These are phyloP conservation scores for Arachis stenosperma DNA, from an alignment of 306 rosid species.

Conservation along the genomic window DNA sequence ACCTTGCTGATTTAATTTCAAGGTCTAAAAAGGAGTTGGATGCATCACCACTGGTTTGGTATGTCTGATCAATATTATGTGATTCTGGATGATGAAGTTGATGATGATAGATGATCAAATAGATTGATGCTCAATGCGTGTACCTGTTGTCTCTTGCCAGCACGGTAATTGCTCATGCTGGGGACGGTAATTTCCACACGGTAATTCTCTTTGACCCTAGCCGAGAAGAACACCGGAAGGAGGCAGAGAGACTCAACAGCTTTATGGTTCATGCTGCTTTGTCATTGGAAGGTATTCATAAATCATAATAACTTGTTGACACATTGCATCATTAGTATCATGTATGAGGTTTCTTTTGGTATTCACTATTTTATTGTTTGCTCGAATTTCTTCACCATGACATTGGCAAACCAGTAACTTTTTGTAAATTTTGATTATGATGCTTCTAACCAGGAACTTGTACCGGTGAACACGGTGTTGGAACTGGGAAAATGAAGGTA, in stretches of 20 bases:
- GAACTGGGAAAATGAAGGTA: conserved; percentile 98
- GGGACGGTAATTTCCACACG: conserved; percentile 96
- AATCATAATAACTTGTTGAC: conserved; percentile 28
- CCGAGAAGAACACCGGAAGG: conserved; percentile 67
- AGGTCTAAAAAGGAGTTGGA: conserved; percentile 79
- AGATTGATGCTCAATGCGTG: conserved; percentile 28
- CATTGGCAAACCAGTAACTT: conserved; percentile 16
- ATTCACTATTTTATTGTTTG: conserved; percentile 25
- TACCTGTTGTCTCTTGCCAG: conserved; percentile 52
- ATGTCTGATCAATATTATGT: conserved; percentile 42
- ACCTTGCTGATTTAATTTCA: conserved; percentile 83
- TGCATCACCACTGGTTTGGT: conserved; percentile 86
- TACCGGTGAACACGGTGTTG: conserved; percentile 96
- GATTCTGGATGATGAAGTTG: conserved; percentile 19
- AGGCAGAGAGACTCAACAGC: conserved; percentile 82
- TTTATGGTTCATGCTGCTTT: conserved; percentile 90
- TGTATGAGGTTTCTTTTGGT: conserved; percentile 21
- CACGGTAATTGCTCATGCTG: conserved; percentile 91
- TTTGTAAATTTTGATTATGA: conserved; percentile 39
- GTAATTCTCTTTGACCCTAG: conserved; percentile 77
- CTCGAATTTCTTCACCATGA: background rate
- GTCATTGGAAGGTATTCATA: conserved; percentile 75
- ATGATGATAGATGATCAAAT: conserved; percentile 25
- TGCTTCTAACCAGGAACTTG: conserved; percentile 76
- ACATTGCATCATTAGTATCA: conserved; percentile 25